These are phyloP conservation scores for Mrakia gelida DNA, from an alignment of 768 basidiomycete species.

Conservation along the genomic window DNA sequence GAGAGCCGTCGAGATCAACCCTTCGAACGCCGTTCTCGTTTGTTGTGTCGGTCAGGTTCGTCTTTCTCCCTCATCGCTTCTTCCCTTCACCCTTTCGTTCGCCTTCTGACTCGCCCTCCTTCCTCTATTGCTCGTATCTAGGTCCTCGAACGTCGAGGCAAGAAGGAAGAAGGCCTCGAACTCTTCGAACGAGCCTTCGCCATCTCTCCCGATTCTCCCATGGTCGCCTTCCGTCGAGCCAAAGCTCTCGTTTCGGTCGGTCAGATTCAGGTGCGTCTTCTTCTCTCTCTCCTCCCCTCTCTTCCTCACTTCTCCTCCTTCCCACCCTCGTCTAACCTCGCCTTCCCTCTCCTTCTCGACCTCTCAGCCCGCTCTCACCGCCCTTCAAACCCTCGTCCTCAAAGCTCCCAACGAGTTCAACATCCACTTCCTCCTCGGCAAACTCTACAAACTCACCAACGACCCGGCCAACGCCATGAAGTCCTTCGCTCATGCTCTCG, in stretches of 20 bases:
- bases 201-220: conserved; percentile 78
- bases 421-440: conserved; percentile 91
- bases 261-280: conserved; percentile 66
- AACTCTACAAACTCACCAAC: conserved; percentile 77
- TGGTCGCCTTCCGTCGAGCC: conserved; percentile 89
- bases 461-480: conserved; percentile 74
- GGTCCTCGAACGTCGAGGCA: conserved; percentile 82
- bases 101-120: background rate
- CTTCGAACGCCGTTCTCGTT: conserved; percentile 87
- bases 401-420: conserved; percentile 92
- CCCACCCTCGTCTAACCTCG: background rate
- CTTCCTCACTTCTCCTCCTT: background rate
- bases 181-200: conserved; percentile 76
- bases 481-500: conserved; percentile 82
- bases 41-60: conserved; percentile 95
- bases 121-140: too few relatives aligned
- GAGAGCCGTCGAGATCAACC: conserved; percentile 85
- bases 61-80: conserved; percentile 34
- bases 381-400: conserved; percentile 73
- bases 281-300: background rate
- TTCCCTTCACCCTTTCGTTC: conserved; percentile 2
- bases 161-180: conserved; percentile 67
- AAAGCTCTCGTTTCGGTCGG: conserved; percentile 81
- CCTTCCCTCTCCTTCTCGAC: conserved; percentile 38
- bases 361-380: conserved; percentile 67